phyloP scores from a whole-genome alignment of 768 basidiomycete species.

The Sporobolomyces pararoseus region DNA sequence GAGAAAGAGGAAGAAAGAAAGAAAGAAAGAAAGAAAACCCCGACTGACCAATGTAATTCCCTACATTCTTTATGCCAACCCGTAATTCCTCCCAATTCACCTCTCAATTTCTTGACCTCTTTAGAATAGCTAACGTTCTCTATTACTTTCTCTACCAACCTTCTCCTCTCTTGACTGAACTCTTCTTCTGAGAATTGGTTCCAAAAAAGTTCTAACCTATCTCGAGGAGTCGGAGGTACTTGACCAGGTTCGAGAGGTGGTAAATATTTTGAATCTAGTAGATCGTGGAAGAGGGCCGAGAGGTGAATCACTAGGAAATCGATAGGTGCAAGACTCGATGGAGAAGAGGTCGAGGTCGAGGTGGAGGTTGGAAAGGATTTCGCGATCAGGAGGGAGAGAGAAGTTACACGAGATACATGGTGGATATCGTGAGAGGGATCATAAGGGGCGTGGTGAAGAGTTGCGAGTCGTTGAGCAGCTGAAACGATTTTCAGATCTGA shows the following conservation, averaged over 20 bases:
- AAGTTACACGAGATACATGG: slow-evolving; percentile 33
- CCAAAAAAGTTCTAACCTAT: slow-evolving; percentile 14
- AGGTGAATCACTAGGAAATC: slow-evolving; percentile 42
- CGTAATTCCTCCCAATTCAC: background rate
- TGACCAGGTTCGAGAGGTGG: background rate
- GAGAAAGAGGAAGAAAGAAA: too few relatives aligned
- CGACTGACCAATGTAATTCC: slow-evolving; percentile 40
- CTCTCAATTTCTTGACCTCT: slow-evolving; percentile 24
- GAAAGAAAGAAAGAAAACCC: too few relatives aligned
- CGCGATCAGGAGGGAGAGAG: slow-evolving; percentile 29
- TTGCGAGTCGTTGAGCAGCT: slow-evolving; percentile 20
- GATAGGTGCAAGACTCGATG: background rate
- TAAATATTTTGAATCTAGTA: slow-evolving; percentile 43
- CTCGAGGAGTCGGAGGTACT: background rate
- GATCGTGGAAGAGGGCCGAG: slow-evolving; percentile 42
- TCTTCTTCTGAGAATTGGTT: background rate
- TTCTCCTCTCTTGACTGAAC: background rate
- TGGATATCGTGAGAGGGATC: slow-evolving; percentile 40
- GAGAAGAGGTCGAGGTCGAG: slow-evolving; percentile 8
- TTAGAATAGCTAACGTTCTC: slow-evolving; percentile 40
- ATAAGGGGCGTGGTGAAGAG: slow-evolving; percentile 24
- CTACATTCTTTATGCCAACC: slow-evolving; percentile 24
- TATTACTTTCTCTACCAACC: slow-evolving; percentile 29
- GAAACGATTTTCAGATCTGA: too few relatives aligned
- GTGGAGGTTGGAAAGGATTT: background rate